Conservation (phyloP, 352 stramenopile species). For the Phytopythium delawarense region DNA sequence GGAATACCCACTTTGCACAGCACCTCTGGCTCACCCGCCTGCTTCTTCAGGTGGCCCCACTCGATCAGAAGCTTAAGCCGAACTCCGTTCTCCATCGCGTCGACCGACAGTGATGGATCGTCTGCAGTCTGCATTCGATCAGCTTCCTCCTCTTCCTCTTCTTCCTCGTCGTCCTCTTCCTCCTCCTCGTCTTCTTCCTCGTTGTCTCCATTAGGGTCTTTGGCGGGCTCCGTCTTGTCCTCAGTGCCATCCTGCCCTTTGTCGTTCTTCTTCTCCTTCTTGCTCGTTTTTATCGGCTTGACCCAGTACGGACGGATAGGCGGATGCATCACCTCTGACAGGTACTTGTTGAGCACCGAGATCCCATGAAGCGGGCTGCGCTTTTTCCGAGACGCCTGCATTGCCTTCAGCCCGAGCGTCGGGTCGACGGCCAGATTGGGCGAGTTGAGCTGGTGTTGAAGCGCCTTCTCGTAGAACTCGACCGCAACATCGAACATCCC, state of each 20-base stretch:
- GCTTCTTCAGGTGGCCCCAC: slow-evolving; percentile 73
- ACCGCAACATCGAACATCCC: slow-evolving; percentile 60
- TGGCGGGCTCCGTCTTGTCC: slow-evolving; percentile 7
- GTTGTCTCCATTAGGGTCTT: slow-evolving; percentile 18
- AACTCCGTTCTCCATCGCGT: slow-evolving; percentile 86
- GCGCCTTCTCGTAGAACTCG: slow-evolving; percentile 74
- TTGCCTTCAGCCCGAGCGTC: slow-evolving; percentile 61
- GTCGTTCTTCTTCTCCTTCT: slow-evolving; percentile 18
- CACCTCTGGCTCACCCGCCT: slow-evolving; percentile 60
- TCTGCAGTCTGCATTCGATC: slow-evolving; percentile 56
- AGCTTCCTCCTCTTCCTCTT: slow-evolving; percentile 47
- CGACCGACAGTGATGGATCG: slow-evolving; percentile 70
- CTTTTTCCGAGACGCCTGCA: slow-evolving; percentile 57
- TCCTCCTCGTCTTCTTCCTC: slow-evolving; percentile 22
- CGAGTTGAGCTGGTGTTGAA: slow-evolving; percentile 45
- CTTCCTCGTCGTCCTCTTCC: slow-evolving; percentile 49
- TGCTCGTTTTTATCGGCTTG: slow-evolving; percentile 28
- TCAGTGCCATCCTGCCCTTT: slow-evolving; percentile 9
- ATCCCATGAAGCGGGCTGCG: slow-evolving; percentile 50
- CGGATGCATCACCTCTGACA: slow-evolving; percentile 61
- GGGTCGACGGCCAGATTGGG: slow-evolving; percentile 52
- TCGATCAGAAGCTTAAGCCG: slow-evolving; percentile 76
- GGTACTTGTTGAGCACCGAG: slow-evolving; percentile 42
- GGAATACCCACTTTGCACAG: slow-evolving; percentile 81
- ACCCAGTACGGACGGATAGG: slow-evolving; percentile 85